phyloP scores from a whole-genome alignment of 257 asterid species.

The Coffea canephora region DNA sequence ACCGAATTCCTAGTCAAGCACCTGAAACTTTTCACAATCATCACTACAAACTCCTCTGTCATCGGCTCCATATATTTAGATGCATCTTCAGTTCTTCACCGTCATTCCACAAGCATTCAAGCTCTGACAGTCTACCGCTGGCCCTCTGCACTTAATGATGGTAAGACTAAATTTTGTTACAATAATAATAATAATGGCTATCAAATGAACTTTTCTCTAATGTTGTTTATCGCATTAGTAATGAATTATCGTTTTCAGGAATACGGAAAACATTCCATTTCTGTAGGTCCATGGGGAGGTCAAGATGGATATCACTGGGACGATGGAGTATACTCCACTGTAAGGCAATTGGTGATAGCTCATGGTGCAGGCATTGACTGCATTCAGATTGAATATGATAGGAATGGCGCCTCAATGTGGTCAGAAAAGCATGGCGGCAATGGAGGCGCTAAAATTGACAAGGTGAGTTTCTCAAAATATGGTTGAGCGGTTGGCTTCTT shows the following conservation, averaged over 20 bases:
- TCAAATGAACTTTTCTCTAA: too few relatives aligned
- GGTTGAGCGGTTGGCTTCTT: background rate
- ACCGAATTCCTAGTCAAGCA: slow-evolving; percentile 30
- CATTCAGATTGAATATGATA: slow-evolving; percentile 60
- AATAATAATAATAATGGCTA: background rate
- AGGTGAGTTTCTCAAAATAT: slow-evolving; percentile 30
- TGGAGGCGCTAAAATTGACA: slow-evolving; percentile 55
- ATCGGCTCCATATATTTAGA: slow-evolving; percentile 20
- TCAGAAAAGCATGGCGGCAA: slow-evolving; percentile 73
- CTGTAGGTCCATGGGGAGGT: slow-evolving; percentile 91
- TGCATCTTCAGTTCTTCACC: slow-evolving; percentile 1
- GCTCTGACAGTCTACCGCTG: background rate
- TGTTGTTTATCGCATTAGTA: background rate
- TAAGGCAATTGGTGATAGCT: slow-evolving; percentile 57
- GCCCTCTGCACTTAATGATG: slow-evolving; percentile 14
- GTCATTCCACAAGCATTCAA: background rate
- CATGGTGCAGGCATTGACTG: slow-evolving; percentile 70
- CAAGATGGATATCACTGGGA: slow-evolving; percentile 70
- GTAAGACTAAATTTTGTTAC: background rate
- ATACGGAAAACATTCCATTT: slow-evolving; percentile 30
- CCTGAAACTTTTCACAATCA: slow-evolving; percentile 27
- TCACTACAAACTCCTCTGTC: slow-evolving; percentile 7
- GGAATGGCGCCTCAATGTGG: slow-evolving; percentile 60
- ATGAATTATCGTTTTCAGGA: slow-evolving; percentile 24
- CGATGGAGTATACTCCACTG: slow-evolving; percentile 57